Base-by-base conservation (phyloP, 2,329 filamentous ascomycete genomes). In the Cladorrhinum sp. region DNA sequence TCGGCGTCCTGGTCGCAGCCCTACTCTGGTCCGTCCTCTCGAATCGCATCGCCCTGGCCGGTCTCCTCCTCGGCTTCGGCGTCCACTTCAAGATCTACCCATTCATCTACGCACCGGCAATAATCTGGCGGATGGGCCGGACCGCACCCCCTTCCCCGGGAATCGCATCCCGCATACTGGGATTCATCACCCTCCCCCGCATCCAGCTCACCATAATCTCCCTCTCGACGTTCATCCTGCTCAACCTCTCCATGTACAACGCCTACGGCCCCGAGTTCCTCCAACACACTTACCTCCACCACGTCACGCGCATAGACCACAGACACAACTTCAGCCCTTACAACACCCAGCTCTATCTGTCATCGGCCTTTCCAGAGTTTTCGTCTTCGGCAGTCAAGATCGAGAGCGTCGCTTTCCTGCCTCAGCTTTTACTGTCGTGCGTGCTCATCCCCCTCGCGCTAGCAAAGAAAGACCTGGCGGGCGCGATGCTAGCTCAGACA, bases 61-160 rank as follows among this genome's bases (percentile, higher is more conserved):
- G 91, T 0, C 65, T 87, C 2, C 74, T 98, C 28, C 79, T 99
- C 2, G 95, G 95, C 0, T 76, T 96, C 26, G 86, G 86, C 1
- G 93, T 98, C 24, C 95, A 99, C 76, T 96, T 99, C 77, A 99
- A 99, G 81, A 98, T 99, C 63, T 99, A 99, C 70, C 95, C 95
- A 0, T 96, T 98, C 74, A 91, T 99, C 62, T 99, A 99, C 74
- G 94, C 91, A 1, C 85, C 88, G 0, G 87, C 89, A 2, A 87
- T 95, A 48, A 74, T 92, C 4, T 92, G 89, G 88, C 93, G 88
- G 88, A 85, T 94, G 77, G 89, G 91, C 66, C 39, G 6, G 20
- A 36, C 49, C 21, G 52, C 61, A 1, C 53, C 36, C 36, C 18
- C 5, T 75, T 70, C 7, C 62, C 51, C n/a, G n/a, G n/a, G n/a